A percentile compares a stretch with the other conserved stretches of the same genome.
Conservation (phyloP, 2,329 filamentous ascomycete species). For the Incumbomyces delicatus region DNA sequence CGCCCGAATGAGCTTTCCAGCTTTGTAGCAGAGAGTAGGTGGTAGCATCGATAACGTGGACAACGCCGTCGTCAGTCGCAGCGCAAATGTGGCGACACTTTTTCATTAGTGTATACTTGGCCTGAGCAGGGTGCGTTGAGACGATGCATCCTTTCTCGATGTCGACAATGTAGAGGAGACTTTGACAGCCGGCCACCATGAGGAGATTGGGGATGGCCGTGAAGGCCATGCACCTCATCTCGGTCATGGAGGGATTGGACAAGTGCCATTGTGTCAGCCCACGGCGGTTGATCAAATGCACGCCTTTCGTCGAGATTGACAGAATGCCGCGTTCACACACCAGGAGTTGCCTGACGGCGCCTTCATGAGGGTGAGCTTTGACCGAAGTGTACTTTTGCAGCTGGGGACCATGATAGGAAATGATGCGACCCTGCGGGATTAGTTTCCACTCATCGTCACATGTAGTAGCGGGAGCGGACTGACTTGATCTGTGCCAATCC, state of each 20-base stretch:
- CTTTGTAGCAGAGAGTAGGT: conserved; percentile 70
- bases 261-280: conserved; percentile 86
- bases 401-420: conserved; percentile 77
- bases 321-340: conserved; percentile 88
- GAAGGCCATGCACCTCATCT: conserved; percentile 91
- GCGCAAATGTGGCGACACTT: conserved; percentile 81
- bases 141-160: conserved; percentile 62
- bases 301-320: conserved; percentile 67
- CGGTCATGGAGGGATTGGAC: conserved; percentile 66
- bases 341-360: conserved; percentile 74
- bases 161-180: conserved; percentile 69
- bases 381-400: conserved; percentile 86
- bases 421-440: conserved; percentile 62
- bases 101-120: conserved; percentile 86
- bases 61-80: conserved; percentile 68
- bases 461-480: conserved; percentile 25
- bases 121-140: conserved; percentile 61
- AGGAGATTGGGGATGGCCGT: conserved; percentile 79
- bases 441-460: background rate
- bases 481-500: conserved; percentile 87
- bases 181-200: conserved; percentile 76
- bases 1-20: conserved; percentile 82
- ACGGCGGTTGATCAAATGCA: conserved; percentile 79
- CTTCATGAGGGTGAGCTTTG: conserved; percentile 67
- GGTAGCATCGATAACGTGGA: conserved; percentile 75